Conservation (phyloP, 441 rosid species). For the Corymbia citriodora region DNA sequence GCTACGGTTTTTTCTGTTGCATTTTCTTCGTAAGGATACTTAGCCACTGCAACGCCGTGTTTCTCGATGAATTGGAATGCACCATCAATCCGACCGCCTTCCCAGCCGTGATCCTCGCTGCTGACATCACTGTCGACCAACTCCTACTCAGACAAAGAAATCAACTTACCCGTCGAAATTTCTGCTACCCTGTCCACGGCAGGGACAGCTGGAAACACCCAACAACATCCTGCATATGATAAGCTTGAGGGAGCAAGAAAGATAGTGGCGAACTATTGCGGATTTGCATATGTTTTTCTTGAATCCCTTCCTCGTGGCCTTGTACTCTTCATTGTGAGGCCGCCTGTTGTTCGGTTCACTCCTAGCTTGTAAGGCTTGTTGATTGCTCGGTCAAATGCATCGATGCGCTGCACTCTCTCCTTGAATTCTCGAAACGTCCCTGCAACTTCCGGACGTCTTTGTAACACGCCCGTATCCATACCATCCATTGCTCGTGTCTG, state of each 20-base stretch:
- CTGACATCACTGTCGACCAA: background rate
- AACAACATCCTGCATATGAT: background rate
- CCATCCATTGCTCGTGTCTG: background rate
- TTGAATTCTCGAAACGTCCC: background rate
- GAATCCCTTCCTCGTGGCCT: background rate
- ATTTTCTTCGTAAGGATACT: background rate
- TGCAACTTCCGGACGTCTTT: background rate
- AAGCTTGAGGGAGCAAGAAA: background rate
- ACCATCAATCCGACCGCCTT: background rate
- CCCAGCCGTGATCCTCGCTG: background rate
- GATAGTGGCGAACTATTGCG: background rate
- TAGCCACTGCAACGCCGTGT: background rate
- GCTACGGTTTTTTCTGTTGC: background rate
- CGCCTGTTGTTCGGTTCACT: background rate
- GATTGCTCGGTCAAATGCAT: accelerated
- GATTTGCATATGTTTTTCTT: background rate
- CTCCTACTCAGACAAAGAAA: background rate
- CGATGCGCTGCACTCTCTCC: background rate
- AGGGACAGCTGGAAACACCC: background rate
- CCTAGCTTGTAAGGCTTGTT: background rate
- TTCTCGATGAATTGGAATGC: background rate
- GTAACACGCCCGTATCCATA: background rate
- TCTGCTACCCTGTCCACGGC: background rate
- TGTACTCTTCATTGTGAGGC: background rate
- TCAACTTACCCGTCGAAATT: background rate